Conservation (phyloP, 164 flowering plant genomes). For the Nymphaea thermarum region DNA sequence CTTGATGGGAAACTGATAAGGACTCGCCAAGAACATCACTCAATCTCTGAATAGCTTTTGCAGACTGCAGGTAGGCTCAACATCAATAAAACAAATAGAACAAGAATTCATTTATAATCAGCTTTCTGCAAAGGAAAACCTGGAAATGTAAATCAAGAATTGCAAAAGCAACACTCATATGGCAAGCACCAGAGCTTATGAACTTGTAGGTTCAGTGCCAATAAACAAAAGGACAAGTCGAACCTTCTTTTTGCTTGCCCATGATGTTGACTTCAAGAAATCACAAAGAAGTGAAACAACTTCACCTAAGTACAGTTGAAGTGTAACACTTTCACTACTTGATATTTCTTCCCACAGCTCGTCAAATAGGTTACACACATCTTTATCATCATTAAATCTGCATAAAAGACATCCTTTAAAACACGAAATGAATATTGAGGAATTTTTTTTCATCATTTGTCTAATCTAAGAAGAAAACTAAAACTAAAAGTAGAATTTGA, state of each 20-base stretch:
- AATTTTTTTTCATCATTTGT: too few species aligned
- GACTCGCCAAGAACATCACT: conserved; percentile 83
- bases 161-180: too few species aligned
- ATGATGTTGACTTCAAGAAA: conserved; percentile 63
- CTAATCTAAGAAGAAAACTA: too few species aligned
- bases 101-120: too few species aligned
- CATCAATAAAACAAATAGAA: neutral
- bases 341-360: conserved; percentile 92
- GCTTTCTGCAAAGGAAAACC: too few species aligned
- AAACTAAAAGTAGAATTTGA: too few species aligned
- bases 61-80: conserved; percentile 41
- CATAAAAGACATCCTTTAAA: conserved; percentile 4
- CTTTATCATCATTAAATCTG: conserved; percentile 95
- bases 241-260: conserved; percentile 87
- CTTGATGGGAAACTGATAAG: conserved; percentile 43
- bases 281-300: conserved; percentile 66
- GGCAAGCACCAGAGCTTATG: too few species aligned
- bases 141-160: too few species aligned
- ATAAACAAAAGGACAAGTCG: neutral
- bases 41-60: conserved; percentile 65
- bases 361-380: conserved; percentile 58
- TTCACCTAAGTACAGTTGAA: conserved; percentile 69
- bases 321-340: conserved; percentile 74
- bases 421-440: too few species aligned
- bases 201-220: too few species aligned